Evolutionary conservation across 352 stramenopile species (phyloP).

Genomic region (Phytophthora ramorum): DNA sequence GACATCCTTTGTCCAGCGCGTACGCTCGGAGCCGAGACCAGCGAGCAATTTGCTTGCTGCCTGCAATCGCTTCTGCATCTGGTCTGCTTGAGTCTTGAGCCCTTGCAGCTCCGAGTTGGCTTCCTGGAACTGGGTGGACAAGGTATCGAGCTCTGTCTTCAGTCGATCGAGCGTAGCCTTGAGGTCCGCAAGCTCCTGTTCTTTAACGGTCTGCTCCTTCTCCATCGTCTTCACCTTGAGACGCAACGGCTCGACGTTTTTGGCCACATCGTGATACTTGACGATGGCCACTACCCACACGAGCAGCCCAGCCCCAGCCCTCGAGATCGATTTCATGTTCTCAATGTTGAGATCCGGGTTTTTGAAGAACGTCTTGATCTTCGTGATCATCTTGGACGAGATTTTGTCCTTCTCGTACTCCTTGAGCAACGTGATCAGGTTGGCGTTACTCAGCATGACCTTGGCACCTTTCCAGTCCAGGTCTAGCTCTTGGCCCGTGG

Average conservation of each 20-base stretch:
- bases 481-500: slow-evolving; percentile 92
- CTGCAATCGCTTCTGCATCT: slow-evolving; percentile 95
- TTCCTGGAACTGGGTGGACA: slow-evolving; percentile 92
- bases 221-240: slow-evolving; percentile 94
- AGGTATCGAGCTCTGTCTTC: slow-evolving; percentile 87
- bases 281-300: slow-evolving; percentile 95
- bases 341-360: slow-evolving; percentile 95
- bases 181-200: slow-evolving; percentile 86
- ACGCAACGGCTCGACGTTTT: slow-evolving; percentile 93
- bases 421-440: slow-evolving; percentile 92
- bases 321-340: slow-evolving; percentile 95
- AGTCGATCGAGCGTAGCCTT: slow-evolving; percentile 88
- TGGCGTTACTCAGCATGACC: slow-evolving; percentile 94
- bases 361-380: slow-evolving; percentile 95
- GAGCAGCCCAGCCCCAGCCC: slow-evolving; percentile 89
- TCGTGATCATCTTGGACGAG: slow-evolving; percentile 95
- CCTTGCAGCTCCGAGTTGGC: slow-evolving; percentile 93
- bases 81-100: slow-evolving; percentile 92
- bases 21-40: slow-evolving; percentile 91
- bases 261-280: slow-evolving; percentile 96
- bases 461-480: slow-evolving; percentile 95
- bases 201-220: slow-evolving; percentile 93
- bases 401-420: slow-evolving; percentile 97
- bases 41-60: slow-evolving; percentile 94
- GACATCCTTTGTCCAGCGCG: slow-evolving; percentile 94